Evolutionary conservation across 2,329 filamentous ascomycete species (phyloP), one percentile per base, ranked within the genome.

Genomic region (Pseudogymnoascus sp.): DNA sequence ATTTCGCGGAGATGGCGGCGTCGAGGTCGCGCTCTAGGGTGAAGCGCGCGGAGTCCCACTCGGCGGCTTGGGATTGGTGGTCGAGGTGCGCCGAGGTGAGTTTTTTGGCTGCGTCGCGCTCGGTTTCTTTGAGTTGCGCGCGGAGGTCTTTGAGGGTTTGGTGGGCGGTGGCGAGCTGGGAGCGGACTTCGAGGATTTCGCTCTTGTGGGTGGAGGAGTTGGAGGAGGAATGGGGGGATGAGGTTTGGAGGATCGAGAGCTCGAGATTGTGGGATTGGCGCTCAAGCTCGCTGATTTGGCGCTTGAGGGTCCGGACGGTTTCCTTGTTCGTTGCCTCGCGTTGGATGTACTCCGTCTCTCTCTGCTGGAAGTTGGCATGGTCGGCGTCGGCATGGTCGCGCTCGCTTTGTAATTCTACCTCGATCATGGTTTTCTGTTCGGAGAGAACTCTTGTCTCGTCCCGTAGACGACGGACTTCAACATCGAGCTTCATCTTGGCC

Each of bases 291-390:
- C 80, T 76, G 57, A 90, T 80, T 62, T 86, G 81, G 57, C 81
- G 79, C 70, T 87, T 88, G 62, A 89, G 80, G 18, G 77, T 76
- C 62, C 86, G 85, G 62, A 87, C 77, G 1, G 77, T 74, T 30
- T 87, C 81, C 66, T 85, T 87, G 65, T 87, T 82, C 6, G 81
- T 73, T 8, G 79, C 75, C 68, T 90, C 88, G n/a, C 84, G 83
- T 66, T 88, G 82, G 30, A 87, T 73, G 59, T 85, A 79, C 16
- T 84, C 80, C 14, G 82, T 79, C 66, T 90, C 87, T 65, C 84
- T 87, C 68, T 84, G 80, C 5, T 58, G 20, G 57, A 34, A 58
- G 14, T 18, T 38, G 12, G 37, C 32, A 14, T 39, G 57, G n/a
- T 60, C 32, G n/a, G 77, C 75, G 2, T 80, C 80, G 3, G 86